phyloP scores from a whole-genome alignment of 495 filamentous ascomycete genomes.

The Xylona heveae region DNA sequence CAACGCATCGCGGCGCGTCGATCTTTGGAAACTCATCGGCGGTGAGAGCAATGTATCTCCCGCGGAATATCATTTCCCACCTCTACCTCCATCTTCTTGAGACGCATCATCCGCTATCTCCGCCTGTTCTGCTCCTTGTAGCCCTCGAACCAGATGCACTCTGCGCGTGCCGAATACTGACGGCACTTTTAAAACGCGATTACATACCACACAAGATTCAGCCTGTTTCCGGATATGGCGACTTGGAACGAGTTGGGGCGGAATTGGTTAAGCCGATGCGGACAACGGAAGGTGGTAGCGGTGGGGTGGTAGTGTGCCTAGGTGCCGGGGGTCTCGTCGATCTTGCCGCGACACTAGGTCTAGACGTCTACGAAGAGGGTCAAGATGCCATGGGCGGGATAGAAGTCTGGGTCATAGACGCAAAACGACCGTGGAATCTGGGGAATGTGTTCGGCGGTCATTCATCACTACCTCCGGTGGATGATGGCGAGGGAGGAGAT shows the following conservation, averaged over 20 bases:
- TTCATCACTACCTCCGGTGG: constrained; percentile 15
- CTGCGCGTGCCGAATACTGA: constrained; percentile 87
- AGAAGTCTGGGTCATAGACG: constrained; percentile 88
- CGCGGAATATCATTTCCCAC: constrained; percentile 67
- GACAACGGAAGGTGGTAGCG: constrained; percentile 53
- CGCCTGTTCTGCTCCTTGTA: constrained; percentile 80
- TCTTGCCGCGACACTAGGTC: constrained; percentile 46
- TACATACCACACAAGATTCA: constrained; percentile 98
- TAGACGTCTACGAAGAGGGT: constrained; percentile 28
- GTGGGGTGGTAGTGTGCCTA: constrained; percentile 76
- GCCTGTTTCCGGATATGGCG: constrained; percentile 79
- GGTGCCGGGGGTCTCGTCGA: constrained; percentile 86
- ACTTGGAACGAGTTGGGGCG: constrained; percentile 55
- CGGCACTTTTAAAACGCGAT: constrained; percentile 77
- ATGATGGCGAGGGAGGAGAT: constrained; percentile 25
- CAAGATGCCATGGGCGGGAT: constrained; percentile 40
- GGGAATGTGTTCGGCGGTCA: constrained; percentile 69
- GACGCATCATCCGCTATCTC: constrained; percentile 61
- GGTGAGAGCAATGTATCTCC: constrained; percentile 99
- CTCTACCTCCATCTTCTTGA: constrained; percentile 73
- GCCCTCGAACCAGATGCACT: constrained; percentile 89
- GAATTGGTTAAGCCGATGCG: constrained; percentile 68
- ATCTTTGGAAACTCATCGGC: too few relatives aligned
- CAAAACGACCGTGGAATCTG: constrained; percentile 84
- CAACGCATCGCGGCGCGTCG: too few relatives aligned